phyloP scores from a whole-genome alignment of 2,329 filamentous ascomycete genomes.

The Acephala macrosclerotiorum region DNA sequence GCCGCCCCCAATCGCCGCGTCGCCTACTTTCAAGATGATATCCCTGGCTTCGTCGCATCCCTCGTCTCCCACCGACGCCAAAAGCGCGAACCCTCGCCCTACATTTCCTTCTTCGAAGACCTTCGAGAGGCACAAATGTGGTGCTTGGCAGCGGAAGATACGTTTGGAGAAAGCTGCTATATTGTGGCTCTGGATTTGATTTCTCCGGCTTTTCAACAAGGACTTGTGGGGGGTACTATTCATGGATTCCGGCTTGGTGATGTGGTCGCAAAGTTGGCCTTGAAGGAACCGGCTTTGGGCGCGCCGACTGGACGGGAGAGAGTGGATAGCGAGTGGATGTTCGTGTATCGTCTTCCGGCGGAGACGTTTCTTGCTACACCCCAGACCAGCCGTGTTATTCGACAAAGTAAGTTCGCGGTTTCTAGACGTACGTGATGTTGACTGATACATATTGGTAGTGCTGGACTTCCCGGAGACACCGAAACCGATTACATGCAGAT shows the following conservation, averaged over 20 bases:
- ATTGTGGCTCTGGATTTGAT: background rate
- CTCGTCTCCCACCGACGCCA: background rate
- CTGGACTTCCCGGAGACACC: background rate
- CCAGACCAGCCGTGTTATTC: background rate
- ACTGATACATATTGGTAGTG: background rate
- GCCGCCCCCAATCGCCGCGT: background rate
- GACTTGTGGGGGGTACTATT: background rate
- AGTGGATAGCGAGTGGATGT: slow-evolving; percentile 3
- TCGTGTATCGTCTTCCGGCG: background rate
- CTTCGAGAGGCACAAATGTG: background rate
- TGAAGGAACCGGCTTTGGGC: background rate
- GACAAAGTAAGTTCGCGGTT: background rate
- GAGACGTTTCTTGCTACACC: background rate
- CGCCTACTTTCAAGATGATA: background rate
- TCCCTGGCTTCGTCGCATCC: background rate
- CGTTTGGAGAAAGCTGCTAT: background rate
- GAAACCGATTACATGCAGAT: background rate
- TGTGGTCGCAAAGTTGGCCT: background rate
- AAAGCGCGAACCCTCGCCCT: background rate
- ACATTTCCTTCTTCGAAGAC: slow-evolving; percentile 11
- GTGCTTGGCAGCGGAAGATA: slow-evolving; percentile 5
- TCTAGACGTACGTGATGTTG: background rate
- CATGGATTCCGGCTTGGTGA: background rate
- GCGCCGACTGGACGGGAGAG: background rate
- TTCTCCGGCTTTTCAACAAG: background rate